Percentiles rank a stretch among this genome's conserved stretches.
Evolutionary conservation across 305 asterid genomes (phyloP).

Genomic region (Caryopteris hybrid): DNA sequence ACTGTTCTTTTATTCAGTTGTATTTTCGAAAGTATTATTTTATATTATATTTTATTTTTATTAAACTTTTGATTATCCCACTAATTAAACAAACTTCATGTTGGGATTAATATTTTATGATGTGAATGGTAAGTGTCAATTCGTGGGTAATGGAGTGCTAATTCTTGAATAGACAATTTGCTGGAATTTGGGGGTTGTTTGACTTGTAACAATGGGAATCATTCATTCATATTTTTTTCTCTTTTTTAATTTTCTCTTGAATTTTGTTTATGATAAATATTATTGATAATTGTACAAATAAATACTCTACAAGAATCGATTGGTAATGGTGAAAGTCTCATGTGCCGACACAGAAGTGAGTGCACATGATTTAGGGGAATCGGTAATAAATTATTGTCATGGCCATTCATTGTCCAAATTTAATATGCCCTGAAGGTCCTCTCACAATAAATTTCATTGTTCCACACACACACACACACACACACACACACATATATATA

Average conservation of each 20-base stretch:
- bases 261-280: too few relatives aligned
- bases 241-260: too few relatives aligned
- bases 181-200: conserved; percentile 18
- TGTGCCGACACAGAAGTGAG: conserved; percentile 34
- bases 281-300: neutral
- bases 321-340: conserved; percentile 16
- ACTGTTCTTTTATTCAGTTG: too few relatives aligned
- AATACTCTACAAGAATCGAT: neutral
- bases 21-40: too few relatives aligned
- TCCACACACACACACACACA: neutral
- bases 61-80: too few relatives aligned
- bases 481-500: too few relatives aligned
- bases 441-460: conserved; percentile 20
- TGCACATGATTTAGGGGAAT: conserved; percentile 25
- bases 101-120: too few relatives aligned
- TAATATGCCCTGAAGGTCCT: conserved; percentile 7
- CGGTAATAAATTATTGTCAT: conserved; percentile 9
- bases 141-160: conserved; percentile 16
- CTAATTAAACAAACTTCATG: too few relatives aligned
- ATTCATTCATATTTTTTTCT: too few relatives aligned
- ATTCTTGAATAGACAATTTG: conserved; percentile 16
- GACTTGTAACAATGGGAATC: conserved; percentile 20
- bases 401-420: conserved; percentile 20
- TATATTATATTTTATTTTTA: too few relatives aligned
- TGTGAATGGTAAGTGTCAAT: conserved; percentile 21